Evolutionary conservation across 768 basidiomycete species (phyloP).

Genomic region (Lactarius tabidus): DNA sequence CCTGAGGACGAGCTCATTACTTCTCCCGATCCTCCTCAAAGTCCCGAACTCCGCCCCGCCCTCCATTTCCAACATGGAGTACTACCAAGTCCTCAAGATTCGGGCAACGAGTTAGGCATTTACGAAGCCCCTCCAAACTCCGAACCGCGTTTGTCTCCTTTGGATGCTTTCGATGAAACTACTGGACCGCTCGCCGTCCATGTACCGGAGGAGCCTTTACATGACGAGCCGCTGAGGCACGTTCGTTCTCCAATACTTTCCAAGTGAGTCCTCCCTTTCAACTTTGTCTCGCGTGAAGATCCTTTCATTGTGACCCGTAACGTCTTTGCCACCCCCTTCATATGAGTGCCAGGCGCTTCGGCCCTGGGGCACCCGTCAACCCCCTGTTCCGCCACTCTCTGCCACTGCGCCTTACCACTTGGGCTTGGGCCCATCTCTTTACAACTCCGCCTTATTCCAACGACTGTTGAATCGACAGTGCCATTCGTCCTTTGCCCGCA

Average conservation of each 20-base stretch:
- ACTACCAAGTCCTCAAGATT: not conserved
- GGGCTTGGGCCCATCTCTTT: not conserved
- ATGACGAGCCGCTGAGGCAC: constrained; percentile 14
- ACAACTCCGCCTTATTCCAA: not conserved
- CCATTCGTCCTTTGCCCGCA: not conserved
- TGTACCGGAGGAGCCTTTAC: constrained; percentile 7
- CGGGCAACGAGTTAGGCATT: constrained; percentile 16
- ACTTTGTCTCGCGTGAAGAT: not conserved
- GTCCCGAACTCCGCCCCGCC: not conserved
- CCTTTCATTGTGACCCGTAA: not conserved
- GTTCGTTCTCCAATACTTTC: constrained; percentile 25
- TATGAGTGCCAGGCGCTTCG: not conserved
- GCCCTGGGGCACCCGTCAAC: not conserved
- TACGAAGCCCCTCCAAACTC: constrained; percentile 8
- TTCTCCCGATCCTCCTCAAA: not conserved
- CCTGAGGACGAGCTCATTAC: not conserved
- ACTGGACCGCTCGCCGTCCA: not conserved
- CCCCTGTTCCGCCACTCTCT: not conserved
- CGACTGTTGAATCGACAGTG: not conserved
- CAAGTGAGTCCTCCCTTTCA: constrained; percentile 19
- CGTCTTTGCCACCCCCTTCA: not conserved
- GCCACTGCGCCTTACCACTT: not conserved
- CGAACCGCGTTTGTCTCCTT: constrained; percentile 12
- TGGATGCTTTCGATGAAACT: constrained; percentile 14
- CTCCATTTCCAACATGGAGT: not conserved